phyloP scores from a whole-genome alignment of 768 basidiomycete species.

The Lentinula boryana region DNA sequence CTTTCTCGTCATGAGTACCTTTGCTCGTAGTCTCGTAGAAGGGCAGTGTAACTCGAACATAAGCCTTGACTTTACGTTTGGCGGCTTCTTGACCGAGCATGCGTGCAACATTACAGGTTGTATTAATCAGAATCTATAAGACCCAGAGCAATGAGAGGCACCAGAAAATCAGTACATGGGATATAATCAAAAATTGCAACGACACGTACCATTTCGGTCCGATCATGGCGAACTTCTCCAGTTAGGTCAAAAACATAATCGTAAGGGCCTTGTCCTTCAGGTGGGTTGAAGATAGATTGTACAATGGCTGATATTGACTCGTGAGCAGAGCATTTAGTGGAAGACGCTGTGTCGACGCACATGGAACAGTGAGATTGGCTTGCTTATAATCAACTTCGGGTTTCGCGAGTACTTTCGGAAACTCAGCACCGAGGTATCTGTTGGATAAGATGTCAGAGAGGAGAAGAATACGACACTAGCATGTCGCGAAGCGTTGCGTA shows the following conservation, averaged over 20 bases:
- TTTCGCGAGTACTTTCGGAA: slow-evolving; percentile 61
- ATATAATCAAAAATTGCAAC: neutral
- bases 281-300: slow-evolving; percentile 63
- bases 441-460: slow-evolving; percentile 6
- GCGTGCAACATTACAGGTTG: slow-evolving; percentile 65
- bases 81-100: slow-evolving; percentile 73
- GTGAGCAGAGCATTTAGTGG: slow-evolving; percentile 12
- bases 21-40: slow-evolving; percentile 75
- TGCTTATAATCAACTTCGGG: slow-evolving; percentile 76
- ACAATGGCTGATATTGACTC: slow-evolving; percentile 48
- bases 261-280: slow-evolving; percentile 62
- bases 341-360: slow-evolving; percentile 32
- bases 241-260: slow-evolving; percentile 83
- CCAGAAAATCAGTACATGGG: neutral
- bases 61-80: slow-evolving; percentile 72
- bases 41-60: slow-evolving; percentile 70
- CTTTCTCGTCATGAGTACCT: slow-evolving; percentile 61
- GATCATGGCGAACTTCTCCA: slow-evolving; percentile 72
- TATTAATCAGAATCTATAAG: slow-evolving; percentile 67
- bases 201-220: slow-evolving; percentile 61
- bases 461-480: slow-evolving; percentile 17
- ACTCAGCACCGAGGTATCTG: slow-evolving; percentile 76
- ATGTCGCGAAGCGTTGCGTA: slow-evolving; percentile 25
- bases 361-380: slow-evolving; percentile 67
- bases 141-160: slow-evolving; percentile 8